A percentile compares a stretch with the other conserved stretches of the same genome.
phyloP scores from a whole-genome alignment of 345 rosid genomes.

The Rhodomyrtus tomentosa region DNA sequence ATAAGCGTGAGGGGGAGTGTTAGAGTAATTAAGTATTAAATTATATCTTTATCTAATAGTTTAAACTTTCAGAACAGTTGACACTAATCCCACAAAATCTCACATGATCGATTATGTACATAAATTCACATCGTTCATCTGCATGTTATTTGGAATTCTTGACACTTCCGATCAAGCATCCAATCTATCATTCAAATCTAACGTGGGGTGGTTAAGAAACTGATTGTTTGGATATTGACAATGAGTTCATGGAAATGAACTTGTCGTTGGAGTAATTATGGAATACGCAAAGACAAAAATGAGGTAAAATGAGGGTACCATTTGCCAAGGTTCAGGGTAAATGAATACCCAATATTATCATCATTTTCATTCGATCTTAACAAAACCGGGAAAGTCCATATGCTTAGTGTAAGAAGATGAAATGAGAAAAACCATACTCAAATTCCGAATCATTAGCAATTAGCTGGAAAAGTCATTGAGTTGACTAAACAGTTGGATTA shows the following conservation, averaged over 20 bases:
- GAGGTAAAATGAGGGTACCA: background rate
- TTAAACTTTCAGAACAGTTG: no score
- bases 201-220: background rate
- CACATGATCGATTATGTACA: background rate
- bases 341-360: background rate
- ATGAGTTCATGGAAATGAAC: background rate
- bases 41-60: no score
- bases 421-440: background rate
- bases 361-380: background rate
- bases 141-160: background rate
- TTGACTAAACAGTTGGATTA: background rate
- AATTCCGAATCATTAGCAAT: background rate
- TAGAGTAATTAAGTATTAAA: no score
- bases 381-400: background rate
- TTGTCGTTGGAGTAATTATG: background rate
- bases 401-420: background rate
- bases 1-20: no score
- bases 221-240: background rate
- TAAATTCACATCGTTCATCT: background rate
- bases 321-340: background rate
- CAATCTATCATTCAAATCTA: background rate
- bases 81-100: no score
- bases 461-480: background rate
- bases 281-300: background rate
- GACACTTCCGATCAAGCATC: background rate